Percentiles rank a stretch among this genome's conserved stretches.
These are phyloP conservation scores for Fagus sylvatica DNA, from an alignment of 306 rosid genomes.

Conservation along the genomic window DNA sequence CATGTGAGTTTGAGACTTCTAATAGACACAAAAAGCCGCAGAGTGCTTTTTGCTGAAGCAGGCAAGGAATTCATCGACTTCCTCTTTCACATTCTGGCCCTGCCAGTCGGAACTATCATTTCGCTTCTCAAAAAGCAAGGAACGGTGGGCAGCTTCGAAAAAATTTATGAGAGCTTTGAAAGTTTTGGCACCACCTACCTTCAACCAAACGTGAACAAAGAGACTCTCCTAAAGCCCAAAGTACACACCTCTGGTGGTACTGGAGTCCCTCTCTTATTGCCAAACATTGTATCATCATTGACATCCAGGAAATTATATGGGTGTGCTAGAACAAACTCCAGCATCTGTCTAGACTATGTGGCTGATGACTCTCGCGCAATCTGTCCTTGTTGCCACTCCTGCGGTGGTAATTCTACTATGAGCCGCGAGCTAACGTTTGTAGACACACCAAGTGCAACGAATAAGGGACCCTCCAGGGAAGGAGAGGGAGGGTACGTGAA, in stretches of 20 bases:
- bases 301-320: neutral
- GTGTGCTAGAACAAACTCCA: accelerated
- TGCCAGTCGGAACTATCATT: conserved; percentile 18
- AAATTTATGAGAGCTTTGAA: conserved; percentile 19
- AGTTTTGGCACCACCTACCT: neutral
- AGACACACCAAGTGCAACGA: no score
- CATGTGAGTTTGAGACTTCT: no score
- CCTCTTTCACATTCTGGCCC: conserved; percentile 14
- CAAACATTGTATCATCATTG: neutral
- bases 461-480: neutral
- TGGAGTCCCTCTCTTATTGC: neutral
- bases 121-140: neutral
- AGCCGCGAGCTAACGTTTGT: accelerated
- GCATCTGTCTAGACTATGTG: neutral
- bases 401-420: no score
- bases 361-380: neutral
- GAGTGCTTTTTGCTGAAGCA: neutral
- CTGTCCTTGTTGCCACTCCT: neutral
- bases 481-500: conserved; percentile 28
- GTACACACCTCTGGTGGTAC: neutral
- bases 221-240: neutral
- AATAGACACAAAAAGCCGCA: neutral
- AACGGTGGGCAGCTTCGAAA: conserved; percentile 10
- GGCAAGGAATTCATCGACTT: conserved; percentile 15
- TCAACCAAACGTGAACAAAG: neutral